phyloP scores from a whole-genome alignment of 2,329 filamentous ascomycete species.

The Talaromyces sp. region DNA sequence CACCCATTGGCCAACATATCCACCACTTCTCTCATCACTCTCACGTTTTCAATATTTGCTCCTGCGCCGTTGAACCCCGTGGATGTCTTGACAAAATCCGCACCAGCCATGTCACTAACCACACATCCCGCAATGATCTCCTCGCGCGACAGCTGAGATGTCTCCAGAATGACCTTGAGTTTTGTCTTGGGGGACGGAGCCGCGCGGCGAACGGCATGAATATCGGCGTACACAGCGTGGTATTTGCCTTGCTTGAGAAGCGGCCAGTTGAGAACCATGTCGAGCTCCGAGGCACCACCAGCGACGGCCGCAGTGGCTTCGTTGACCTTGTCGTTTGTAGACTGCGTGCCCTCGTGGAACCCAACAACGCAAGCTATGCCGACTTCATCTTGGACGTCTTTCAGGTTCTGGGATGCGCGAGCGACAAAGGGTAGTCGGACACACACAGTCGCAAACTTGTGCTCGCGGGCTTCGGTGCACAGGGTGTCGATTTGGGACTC shows the following conservation, averaged over 20 bases:
- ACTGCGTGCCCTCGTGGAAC: slow-evolving; percentile 56
- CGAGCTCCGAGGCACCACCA: slow-evolving; percentile 52
- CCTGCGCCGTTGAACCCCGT: slow-evolving; percentile 56
- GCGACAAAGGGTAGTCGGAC: slow-evolving; percentile 51
- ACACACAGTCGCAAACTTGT: slow-evolving; percentile 48
- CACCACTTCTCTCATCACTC: slow-evolving; percentile 49
- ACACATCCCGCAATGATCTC: slow-evolving; percentile 52
- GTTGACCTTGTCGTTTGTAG: slow-evolving; percentile 45
- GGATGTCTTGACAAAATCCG: slow-evolving; percentile 57
- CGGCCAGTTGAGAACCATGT: slow-evolving; percentile 55
- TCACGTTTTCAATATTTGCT: slow-evolving; percentile 49
- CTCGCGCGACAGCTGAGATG: slow-evolving; percentile 44
- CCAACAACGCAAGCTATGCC: slow-evolving; percentile 55
- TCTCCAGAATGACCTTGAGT: slow-evolving; percentile 57
- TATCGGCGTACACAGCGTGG: slow-evolving; percentile 47
- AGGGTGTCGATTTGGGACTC: slow-evolving; percentile 47
- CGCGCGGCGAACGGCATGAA: slow-evolving; percentile 47
- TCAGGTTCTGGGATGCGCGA: slow-evolving; percentile 45
- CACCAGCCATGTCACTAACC: slow-evolving; percentile 48
- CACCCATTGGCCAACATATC: slow-evolving; percentile 38
- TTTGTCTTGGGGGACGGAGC: slow-evolving; percentile 35
- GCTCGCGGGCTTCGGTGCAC: slow-evolving; percentile 49
- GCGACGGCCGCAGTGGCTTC: slow-evolving; percentile 48
- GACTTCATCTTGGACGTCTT: slow-evolving; percentile 33
- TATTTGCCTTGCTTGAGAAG: slow-evolving; percentile 44